Conservation (phyloP, 1,139 yeast species). For the Scheffersomyces illinoinensis region DNA sequence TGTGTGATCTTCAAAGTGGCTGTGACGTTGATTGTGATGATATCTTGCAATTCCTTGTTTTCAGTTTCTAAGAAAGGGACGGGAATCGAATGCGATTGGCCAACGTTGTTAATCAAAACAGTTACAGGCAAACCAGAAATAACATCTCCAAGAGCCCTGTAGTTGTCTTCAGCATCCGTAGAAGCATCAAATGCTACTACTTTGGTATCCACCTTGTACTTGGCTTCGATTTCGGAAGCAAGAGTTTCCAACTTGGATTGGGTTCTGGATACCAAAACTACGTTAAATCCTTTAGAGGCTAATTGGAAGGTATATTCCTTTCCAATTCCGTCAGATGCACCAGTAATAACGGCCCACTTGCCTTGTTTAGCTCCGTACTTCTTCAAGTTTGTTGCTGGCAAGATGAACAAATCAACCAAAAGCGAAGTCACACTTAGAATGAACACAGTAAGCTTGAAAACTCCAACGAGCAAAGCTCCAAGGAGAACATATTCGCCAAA, state of each 20-base stretch:
- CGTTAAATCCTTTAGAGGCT: slow-evolving; percentile 81
- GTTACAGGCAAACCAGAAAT: slow-evolving; percentile 61
- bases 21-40: slow-evolving; percentile 80
- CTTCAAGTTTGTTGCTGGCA: slow-evolving; percentile 61
- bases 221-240: slow-evolving; percentile 61
- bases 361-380: slow-evolving; percentile 70
- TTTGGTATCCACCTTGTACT: slow-evolving; percentile 63
- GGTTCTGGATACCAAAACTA: slow-evolving; percentile 84
- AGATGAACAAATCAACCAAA: slow-evolving; percentile 57
- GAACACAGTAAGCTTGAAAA: slow-evolving; percentile 44
- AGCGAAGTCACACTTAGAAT: slow-evolving; percentile 42
- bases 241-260: slow-evolving; percentile 69
- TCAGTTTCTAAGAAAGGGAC: slow-evolving; percentile 86
- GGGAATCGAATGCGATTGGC: slow-evolving; percentile 92
- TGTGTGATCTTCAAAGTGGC: slow-evolving; percentile 87
- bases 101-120: slow-evolving; percentile 87
- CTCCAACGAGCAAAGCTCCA: slow-evolving; percentile 51
- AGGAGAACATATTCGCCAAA: slow-evolving; percentile 26
- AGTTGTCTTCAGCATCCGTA: slow-evolving; percentile 53
- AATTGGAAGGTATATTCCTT: slow-evolving; percentile 85
- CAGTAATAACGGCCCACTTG: slow-evolving; percentile 90
- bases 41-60: slow-evolving; percentile 69
- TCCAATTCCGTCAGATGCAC: slow-evolving; percentile 98
- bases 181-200: slow-evolving; percentile 81
- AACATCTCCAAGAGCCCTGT: slow-evolving; percentile 47